phyloP scores from a whole-genome alignment of 805 yeast genomes.

The Naumovozyma dairenensis region DNA sequence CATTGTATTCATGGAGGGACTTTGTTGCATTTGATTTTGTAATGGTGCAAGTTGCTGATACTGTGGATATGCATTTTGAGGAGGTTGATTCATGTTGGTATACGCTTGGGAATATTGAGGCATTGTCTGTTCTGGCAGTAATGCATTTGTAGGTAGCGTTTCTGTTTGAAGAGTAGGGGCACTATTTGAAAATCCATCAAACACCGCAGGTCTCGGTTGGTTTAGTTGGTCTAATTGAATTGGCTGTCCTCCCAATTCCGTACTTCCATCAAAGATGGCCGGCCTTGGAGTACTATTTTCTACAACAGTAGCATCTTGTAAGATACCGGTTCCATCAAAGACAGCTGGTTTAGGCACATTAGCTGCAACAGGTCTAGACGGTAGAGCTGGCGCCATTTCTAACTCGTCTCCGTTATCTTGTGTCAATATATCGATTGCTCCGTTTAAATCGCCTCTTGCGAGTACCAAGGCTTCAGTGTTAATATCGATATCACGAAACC shows the following conservation, averaged over 20 bases:
- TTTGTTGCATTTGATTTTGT: too few species aligned
- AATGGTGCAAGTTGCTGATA: constrained; percentile 8
- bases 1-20: too few species aligned
- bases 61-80: constrained; percentile 13
- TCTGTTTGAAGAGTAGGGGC: constrained; percentile 20
- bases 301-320: constrained; percentile 4
- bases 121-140: constrained; percentile 7
- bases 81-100: constrained; percentile 17
- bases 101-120: constrained; percentile 10
- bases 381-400: constrained; percentile 27
- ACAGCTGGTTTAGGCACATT: constrained; percentile 28
- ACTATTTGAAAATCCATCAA: too few species aligned
- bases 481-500: constrained; percentile 46
- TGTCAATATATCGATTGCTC: constrained; percentile 47
- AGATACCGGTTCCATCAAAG: constrained; percentile 24
- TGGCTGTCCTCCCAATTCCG: too few species aligned
- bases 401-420: not conserved
- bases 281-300: constrained; percentile 10
- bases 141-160: constrained; percentile 10
- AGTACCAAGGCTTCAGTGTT: constrained; percentile 54
- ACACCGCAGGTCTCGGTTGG: constrained; percentile 18
- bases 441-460: constrained; percentile 48
- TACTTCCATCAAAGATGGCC: constrained; percentile 5
- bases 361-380: constrained; percentile 29
- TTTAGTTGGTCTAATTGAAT: too few species aligned